Percentiles rank a stretch among this genome's conserved stretches.
These are phyloP conservation scores for Cercospora sp. DNA, from an alignment of 2,329 filamentous ascomycete genomes.

Conservation along the genomic window DNA sequence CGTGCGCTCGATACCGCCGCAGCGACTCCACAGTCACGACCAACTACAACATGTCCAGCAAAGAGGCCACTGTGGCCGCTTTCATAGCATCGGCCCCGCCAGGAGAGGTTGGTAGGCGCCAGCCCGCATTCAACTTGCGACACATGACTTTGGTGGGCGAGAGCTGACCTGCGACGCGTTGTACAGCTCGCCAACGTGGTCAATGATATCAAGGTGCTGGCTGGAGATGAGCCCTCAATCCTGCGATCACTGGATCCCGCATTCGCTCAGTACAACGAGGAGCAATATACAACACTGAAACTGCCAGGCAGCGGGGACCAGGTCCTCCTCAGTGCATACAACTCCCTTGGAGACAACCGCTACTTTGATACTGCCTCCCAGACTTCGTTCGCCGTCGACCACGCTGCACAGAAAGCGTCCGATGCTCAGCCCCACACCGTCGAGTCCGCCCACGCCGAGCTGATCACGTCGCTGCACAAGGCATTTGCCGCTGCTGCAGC, in stretches of 20 bases:
- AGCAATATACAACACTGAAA: slow-evolving; percentile 86
- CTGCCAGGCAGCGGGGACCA: slow-evolving; percentile 80
- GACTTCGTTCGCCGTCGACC: slow-evolving; percentile 86
- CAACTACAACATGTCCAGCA: slow-evolving; percentile 33
- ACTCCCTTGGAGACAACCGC: slow-evolving; percentile 73
- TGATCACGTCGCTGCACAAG: slow-evolving; percentile 84
- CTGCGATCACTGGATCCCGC: slow-evolving; percentile 75
- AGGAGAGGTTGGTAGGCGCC: slow-evolving; percentile 72
- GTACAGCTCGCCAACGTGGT: slow-evolving; percentile 80
- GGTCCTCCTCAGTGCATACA: slow-evolving; percentile 83
- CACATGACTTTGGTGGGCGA: slow-evolving; percentile 25
- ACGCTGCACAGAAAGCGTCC: slow-evolving; percentile 83
- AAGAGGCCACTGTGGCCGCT: slow-evolving; percentile 56
- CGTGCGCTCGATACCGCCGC: not conserved
- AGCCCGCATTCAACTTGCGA: slow-evolving; percentile 19
- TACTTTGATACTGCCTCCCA: slow-evolving; percentile 91
- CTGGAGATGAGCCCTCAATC: slow-evolving; percentile 64
- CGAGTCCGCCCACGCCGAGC: slow-evolving; percentile 73
- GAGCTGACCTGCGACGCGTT: slow-evolving; percentile 31
- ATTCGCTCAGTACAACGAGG: slow-evolving; percentile 93
- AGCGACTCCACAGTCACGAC: not conserved
- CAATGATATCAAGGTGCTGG: slow-evolving; percentile 85
- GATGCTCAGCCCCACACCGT: slow-evolving; percentile 74
- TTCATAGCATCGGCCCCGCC: slow-evolving; percentile 94
- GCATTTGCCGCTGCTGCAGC: slow-evolving; percentile 71